Evolutionary conservation across 345 rosid genomes (phyloP), one percentile per base, ranked within the genome.

Genomic region (Durio zibethinus): DNA sequence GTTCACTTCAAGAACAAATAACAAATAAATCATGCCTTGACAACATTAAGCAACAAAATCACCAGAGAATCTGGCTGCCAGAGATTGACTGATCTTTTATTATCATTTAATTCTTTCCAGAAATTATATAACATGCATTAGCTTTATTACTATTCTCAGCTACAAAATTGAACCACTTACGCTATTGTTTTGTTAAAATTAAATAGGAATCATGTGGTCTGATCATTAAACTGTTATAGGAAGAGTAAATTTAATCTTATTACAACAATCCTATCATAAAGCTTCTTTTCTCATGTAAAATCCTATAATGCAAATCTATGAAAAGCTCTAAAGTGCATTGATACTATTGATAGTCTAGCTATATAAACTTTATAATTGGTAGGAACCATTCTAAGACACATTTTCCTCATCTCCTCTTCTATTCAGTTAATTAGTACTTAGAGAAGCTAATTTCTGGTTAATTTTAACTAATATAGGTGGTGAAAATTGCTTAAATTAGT

Each of bases 1-100:
- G 42, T 15, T 70, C 59, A 18, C 35, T 48, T 71, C 60, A 71
- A 50, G 43, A 16, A 71, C 74, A 71, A 45, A 25, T 43, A 68
- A 15, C 73, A 45, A 42, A 68, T 68, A 45, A 62, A 45, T 45
- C 21, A 43, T 45, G 36, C 36, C 23, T 27, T 16, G 21, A 45
- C 21, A 42, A 68, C n/a, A 23, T 5, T 23, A 67, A 67, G 36
- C 12, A 21, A 68, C 36, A 23, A 43, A 6, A 67, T 12, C 35
- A 42, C 33, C 27, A 6, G 53, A 67, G 52, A 42, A 42, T 29
- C 36, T 27, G 20, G 36, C 33, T 29, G 6, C 36, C 12, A 59
- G 18, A 60, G 36, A 27, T 11, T 14, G 64, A 60, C 16, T 12
- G 9, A 29, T 23, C 31, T 60, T 60, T 60, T 60, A 27, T 21